Evolutionary conservation across 371 early-diverging fungal genomes (phyloP).

Genomic region (Basidiobolus heterosporus): DNA sequence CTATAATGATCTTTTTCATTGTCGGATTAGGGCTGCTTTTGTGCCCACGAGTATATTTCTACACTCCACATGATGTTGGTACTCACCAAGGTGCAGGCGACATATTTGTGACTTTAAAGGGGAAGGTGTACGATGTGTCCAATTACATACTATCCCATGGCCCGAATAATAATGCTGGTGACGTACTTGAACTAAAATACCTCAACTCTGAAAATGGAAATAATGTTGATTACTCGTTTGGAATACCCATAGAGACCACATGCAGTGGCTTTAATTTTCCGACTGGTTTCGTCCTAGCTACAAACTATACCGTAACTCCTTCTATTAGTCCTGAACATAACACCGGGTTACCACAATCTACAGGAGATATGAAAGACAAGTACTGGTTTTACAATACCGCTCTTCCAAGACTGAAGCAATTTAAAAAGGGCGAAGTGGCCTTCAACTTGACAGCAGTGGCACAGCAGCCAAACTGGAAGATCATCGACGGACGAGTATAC

Average conservation of each 20-base stretch:
- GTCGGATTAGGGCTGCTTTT: slow-evolving; percentile 31
- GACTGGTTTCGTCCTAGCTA: slow-evolving; percentile 1
- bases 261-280: slow-evolving; percentile 31
- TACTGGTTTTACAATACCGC: slow-evolving; percentile 9
- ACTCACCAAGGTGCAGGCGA: slow-evolving; percentile 18
- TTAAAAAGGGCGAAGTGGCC: slow-evolving; percentile 46
- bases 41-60: slow-evolving; percentile 49
- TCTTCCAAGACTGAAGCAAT: slow-evolving; percentile 18
- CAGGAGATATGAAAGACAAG: background rate
- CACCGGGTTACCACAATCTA: too few species aligned
- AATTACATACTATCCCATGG: slow-evolving; percentile 31
- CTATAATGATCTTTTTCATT: slow-evolving; percentile 31
- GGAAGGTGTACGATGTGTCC: slow-evolving; percentile 52
- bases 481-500: slow-evolving; percentile 57
- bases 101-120: slow-evolving; percentile 46
- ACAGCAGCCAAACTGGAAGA: slow-evolving; percentile 35
- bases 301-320: slow-evolving; percentile 8
- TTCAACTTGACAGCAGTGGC: slow-evolving; percentile 21
- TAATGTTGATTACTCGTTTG: slow-evolving; percentile 49
- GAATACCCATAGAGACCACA: slow-evolving; percentile 40
- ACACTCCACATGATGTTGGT: slow-evolving; percentile 22
- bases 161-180: slow-evolving; percentile 17
- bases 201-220: slow-evolving; percentile 33
- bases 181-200: slow-evolving; percentile 25
- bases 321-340: slow-evolving; percentile 9